Percentiles rank a stretch among this genome's conserved stretches.
Conservation (phyloP, 192 early-diverging fungal genomes). For the Spinellus fusiger region DNA sequence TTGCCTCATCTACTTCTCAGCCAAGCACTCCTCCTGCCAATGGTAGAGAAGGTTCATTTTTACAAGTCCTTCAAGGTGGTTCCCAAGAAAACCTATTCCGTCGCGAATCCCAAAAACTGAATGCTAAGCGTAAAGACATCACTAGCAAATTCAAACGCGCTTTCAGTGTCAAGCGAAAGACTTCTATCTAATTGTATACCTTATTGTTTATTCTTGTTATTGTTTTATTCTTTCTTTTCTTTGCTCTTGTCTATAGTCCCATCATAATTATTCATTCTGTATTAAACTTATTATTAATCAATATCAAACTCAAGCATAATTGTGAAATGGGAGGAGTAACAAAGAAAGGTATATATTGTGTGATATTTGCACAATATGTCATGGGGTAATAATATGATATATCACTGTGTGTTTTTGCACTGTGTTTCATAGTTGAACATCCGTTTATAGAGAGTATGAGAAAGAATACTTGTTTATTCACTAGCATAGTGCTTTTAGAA, state of each 20-base stretch:
- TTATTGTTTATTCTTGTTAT: neutral
- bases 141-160: neutral
- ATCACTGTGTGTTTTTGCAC: too few relatives aligned
- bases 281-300: neutral
- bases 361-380: too few relatives aligned
- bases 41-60: too few relatives aligned
- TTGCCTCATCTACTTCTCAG: neutral
- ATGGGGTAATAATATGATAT: too few relatives aligned
- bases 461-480: too few relatives aligned
- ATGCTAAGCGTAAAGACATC: neutral
- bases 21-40: neutral
- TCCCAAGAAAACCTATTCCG: neutral
- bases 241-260: neutral
- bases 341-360: too few relatives aligned
- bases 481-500: too few relatives aligned
- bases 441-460: too few relatives aligned
- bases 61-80: too few relatives aligned
- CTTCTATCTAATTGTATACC: neutral
- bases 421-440: too few relatives aligned
- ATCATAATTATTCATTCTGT: neutral
- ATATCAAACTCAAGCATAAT: too few relatives aligned
- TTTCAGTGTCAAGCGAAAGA: neutral
- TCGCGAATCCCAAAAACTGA: neutral
- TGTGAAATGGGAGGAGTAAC: too few relatives aligned
- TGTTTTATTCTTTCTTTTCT: neutral